phyloP scores from a whole-genome alignment of 805 yeast genomes.

The Scheffersomyces lignosus region DNA sequence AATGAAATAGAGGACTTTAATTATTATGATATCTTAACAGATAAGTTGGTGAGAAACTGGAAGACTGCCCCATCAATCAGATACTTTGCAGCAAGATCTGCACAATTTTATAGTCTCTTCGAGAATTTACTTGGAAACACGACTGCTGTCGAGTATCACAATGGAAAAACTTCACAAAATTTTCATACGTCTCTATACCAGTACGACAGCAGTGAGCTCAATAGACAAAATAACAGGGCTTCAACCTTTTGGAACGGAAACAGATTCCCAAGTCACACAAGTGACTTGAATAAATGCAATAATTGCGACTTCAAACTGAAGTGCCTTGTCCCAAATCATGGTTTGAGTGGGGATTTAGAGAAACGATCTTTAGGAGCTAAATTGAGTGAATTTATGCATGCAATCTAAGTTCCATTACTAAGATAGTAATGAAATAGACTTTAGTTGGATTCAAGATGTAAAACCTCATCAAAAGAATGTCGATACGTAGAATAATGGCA shows the following conservation, averaged over 20 bases:
- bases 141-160: constrained; percentile 55
- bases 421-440: no score
- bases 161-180: constrained; percentile 27
- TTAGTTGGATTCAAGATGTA: constrained; percentile 2
- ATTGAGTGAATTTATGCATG: background rate
- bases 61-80: constrained; percentile 53
- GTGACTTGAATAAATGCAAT: constrained; percentile 46
- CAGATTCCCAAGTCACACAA: constrained; percentile 47
- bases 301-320: constrained; percentile 50
- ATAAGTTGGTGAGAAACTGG: constrained; percentile 46
- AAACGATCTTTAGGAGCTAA: background rate
- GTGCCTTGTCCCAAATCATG: constrained; percentile 13
- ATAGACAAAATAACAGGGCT: constrained; percentile 29
- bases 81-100: constrained; percentile 54
- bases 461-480: constrained; percentile 15
- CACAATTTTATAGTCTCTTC: constrained; percentile 45
- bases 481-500: constrained; percentile 7
- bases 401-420: no score
- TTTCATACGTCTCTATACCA: constrained; percentile 42
- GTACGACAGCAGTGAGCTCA: constrained; percentile 33
- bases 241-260: constrained; percentile 60
- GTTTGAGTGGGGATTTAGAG: background rate
- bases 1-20: constrained; percentile 13
- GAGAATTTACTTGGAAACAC: constrained; percentile 35
- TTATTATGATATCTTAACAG: constrained; percentile 19